Conservation (phyloP, 2,329 filamentous ascomycete genomes). For the Epichloe uncinata region DNA sequence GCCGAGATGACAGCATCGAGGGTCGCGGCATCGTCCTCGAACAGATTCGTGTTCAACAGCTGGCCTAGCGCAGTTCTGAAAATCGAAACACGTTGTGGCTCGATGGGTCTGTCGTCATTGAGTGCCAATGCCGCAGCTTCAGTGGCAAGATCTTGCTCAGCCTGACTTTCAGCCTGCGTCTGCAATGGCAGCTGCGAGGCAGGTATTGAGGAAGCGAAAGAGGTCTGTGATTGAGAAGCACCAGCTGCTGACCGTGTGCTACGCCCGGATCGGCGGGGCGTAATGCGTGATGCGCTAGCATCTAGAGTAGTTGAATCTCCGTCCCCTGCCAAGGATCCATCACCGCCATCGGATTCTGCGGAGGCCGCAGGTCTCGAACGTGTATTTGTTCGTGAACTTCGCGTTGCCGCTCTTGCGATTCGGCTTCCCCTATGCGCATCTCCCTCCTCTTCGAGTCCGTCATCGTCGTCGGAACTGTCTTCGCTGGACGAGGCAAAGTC, state of each 20-base stretch:
- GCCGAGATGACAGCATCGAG: slow-evolving; percentile 62
- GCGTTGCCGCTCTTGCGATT: slow-evolving; percentile 15
- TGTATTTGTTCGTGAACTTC: background rate
- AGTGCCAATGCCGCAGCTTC: slow-evolving; percentile 29
- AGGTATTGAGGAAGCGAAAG: slow-evolving; percentile 67
- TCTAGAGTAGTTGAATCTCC: background rate
- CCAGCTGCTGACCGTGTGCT: slow-evolving; percentile 22
- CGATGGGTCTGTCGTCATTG: slow-evolving; percentile 36
- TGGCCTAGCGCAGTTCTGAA: slow-evolving; percentile 78
- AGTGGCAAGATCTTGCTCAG: slow-evolving; percentile 31
- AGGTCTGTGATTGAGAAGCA: slow-evolving; percentile 36
- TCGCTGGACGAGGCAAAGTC: slow-evolving; percentile 46
- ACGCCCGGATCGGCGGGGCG: slow-evolving; percentile 29
- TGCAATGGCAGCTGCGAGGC: slow-evolving; percentile 52
- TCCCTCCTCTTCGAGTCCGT: slow-evolving; percentile 39
- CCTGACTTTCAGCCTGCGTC: slow-evolving; percentile 27
- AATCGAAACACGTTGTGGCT: slow-evolving; percentile 47
- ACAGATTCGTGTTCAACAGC: slow-evolving; percentile 69
- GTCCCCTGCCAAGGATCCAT: slow-evolving; percentile 10
- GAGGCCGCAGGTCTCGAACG: slow-evolving; percentile 4
- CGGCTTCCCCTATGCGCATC: slow-evolving; percentile 38
- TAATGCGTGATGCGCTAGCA: slow-evolving; percentile 9
- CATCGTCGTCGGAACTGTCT: slow-evolving; percentile 45
- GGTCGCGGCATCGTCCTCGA: slow-evolving; percentile 71
- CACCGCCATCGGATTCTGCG: slow-evolving; percentile 17